Base-by-base conservation (phyloP, 768 basidiomycete species). In the Suillus americanus region DNA sequence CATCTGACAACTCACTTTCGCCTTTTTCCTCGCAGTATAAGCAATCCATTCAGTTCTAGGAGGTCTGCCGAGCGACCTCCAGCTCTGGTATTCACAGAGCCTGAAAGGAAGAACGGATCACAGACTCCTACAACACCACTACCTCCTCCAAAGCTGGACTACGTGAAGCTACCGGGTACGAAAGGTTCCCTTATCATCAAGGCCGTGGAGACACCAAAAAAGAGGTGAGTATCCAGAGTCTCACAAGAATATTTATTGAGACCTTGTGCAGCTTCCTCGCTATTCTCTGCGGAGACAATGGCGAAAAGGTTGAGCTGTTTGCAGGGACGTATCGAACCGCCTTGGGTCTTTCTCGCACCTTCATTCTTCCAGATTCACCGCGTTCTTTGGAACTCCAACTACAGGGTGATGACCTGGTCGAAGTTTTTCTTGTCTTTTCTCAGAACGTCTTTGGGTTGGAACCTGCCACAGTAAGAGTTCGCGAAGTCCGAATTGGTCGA, bases 401-500 rank as follows among this genome's bases (percentile, higher is more conserved):
- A 13, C 94, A 96, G 75, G 94, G 94, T 7, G 95, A 96, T 72
- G 94, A 96, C 70, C 84, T 96, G 3, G 93, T 95, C 5, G 94
- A 96, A 74, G 89, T 96, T 9, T 96, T 95, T 74, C 82, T 96
- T 35, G 91, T 96, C 4, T 96, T 96, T 73, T 86, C 89, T 2
- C 93, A 95, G 73, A 95, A 94, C 67, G 91, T 96, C 35, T 96
- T 96, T 72, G 94, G 95, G 13, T 78, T 96, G 43, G 94, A 96
- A 73, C 94, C 94, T 12, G 94, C 94, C 2, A 97, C 95, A 0
- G 94, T 97, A 23, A 86, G 94, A 33, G 94, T 97, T n/a, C 88
- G 94, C 5, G 95, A 97, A 75, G 94, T 97, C 28, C 84, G 95
- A 40, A 94, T 96, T 51, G 94, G 92, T 8, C 87, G 94, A 5